Percentiles rank a stretch among this genome's conserved stretches.
Conservation (phyloP, 441 rosid species). For the Gossypium schwendimanii region DNA sequence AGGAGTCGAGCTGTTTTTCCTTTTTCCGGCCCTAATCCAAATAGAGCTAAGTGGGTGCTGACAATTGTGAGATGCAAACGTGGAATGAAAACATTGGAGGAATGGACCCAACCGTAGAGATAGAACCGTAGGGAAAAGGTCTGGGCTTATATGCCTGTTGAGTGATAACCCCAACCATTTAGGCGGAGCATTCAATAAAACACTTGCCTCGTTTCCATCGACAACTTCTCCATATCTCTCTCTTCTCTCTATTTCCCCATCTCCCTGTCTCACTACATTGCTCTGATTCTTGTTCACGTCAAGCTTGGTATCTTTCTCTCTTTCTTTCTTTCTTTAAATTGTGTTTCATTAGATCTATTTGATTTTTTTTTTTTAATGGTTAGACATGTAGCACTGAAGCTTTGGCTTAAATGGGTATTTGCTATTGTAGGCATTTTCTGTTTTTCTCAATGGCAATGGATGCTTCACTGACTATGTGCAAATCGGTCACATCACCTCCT, state of each 20-base stretch:
- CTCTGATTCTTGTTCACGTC: background rate
- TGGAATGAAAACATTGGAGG: conserved; percentile 6
- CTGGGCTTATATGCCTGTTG: background rate
- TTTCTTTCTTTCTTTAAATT: background rate
- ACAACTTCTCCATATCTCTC: conserved; percentile 9
- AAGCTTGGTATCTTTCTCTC: background rate
- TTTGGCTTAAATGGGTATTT: conserved; percentile 5
- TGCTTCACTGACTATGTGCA: conserved; percentile 53
- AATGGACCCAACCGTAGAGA: background rate
- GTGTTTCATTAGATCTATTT: background rate
- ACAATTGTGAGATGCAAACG: background rate
- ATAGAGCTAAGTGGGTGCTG: background rate
- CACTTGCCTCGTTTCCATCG: conserved; percentile 41
- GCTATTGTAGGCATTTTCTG: background rate
- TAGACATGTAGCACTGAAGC: background rate
- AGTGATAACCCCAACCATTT: conserved; percentile 12
- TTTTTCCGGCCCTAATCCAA: no score
- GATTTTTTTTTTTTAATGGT: background rate
- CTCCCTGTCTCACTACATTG: background rate
- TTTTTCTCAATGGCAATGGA: conserved; percentile 39
- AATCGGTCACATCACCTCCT: conserved; percentile 45
- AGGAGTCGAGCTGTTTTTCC: no score
- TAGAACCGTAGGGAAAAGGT: conserved; percentile 4
- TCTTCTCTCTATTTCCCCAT: background rate
- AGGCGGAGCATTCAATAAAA: conserved; percentile 39